Conservation (phyloP, 129 eudicot genomes). For the Centrapalus pauciflorus region DNA sequence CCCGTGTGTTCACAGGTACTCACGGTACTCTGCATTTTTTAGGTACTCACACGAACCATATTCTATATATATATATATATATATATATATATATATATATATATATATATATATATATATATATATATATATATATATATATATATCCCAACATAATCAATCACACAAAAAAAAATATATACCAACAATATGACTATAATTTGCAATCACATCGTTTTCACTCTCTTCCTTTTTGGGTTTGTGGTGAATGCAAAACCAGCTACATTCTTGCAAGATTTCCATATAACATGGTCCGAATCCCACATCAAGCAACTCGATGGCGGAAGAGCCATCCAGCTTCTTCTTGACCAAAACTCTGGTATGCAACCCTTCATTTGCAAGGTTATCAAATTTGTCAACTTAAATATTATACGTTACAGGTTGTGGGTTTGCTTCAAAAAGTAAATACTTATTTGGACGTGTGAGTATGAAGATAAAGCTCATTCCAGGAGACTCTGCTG, state of each 20-base stretch:
- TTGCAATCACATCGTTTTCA: slow-evolving; percentile 2
- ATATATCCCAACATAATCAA: slow-evolving; percentile 12
- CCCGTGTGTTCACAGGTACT: too few relatives aligned
- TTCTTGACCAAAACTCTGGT: slow-evolving; percentile 79
- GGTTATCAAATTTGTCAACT: background rate
- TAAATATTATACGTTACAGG: slow-evolving; percentile 25
- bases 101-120: slow-evolving; percentile 13
- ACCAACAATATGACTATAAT: slow-evolving; percentile 11
- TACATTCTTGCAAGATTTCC: slow-evolving; percentile 67
- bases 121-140: background rate
- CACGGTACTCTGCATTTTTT: too few relatives aligned
- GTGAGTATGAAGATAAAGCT: slow-evolving; percentile 93
- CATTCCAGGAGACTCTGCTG: slow-evolving; percentile 94
- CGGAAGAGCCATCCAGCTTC: slow-evolving; percentile 74
- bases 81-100: slow-evolving; percentile 14
- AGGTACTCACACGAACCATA: too few relatives aligned
- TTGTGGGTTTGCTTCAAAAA: slow-evolving; percentile 76
- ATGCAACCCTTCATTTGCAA: background rate
- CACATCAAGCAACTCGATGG: slow-evolving; percentile 72
- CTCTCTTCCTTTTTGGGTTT: slow-evolving; percentile 12
- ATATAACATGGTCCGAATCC: slow-evolving; percentile 68
- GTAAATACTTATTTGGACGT: slow-evolving; percentile 64
- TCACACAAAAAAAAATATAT: slow-evolving; percentile 17
- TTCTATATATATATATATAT: slow-evolving; percentile 14
- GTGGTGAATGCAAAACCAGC: slow-evolving; percentile 54